phyloP scores from a whole-genome alignment of 805 yeast species.

The Metschnikowia proteae region DNA sequence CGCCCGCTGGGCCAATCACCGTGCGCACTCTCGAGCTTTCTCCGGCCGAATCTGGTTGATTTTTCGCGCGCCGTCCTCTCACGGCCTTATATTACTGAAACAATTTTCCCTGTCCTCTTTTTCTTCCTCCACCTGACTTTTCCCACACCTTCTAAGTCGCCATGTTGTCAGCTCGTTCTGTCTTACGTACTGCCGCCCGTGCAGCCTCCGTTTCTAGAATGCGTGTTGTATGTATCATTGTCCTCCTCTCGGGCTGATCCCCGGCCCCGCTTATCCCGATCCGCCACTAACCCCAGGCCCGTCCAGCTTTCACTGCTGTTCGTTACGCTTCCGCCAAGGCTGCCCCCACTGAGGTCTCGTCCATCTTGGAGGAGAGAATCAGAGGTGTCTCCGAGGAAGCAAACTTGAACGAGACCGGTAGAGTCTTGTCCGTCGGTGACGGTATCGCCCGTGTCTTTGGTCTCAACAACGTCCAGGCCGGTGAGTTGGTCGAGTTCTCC shows the following conservation, averaged over 20 bases:
- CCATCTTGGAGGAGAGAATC: slow-evolving; percentile 98
- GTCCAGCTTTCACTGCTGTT: slow-evolving; percentile 65
- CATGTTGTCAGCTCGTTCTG: slow-evolving; percentile 85
- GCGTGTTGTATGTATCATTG: slow-evolving; percentile 26
- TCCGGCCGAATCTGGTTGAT: slow-evolving; percentile 21
- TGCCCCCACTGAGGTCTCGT: slow-evolving; percentile 98
- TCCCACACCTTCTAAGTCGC: slow-evolving; percentile 21
- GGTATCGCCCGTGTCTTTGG: slow-evolving; percentile 99
- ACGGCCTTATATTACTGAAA: slow-evolving; percentile 16
- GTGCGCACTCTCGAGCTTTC: slow-evolving; percentile 11
- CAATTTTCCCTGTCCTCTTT: slow-evolving; percentile 15
- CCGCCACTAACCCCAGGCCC: slow-evolving; percentile 52
- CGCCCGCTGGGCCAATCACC: slow-evolving; percentile 15
- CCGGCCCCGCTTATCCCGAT: too few species aligned
- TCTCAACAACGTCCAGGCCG: slow-evolving; percentile 99
- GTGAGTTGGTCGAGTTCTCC: slow-evolving; percentile 98
- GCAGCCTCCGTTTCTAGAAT: slow-evolving; percentile 43
- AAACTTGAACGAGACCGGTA: slow-evolving; percentile 98
- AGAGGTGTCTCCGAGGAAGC: slow-evolving; percentile 98
- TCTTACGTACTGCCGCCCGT: slow-evolving; percentile 81
- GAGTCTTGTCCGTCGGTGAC: slow-evolving; percentile 99
- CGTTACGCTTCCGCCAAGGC: slow-evolving; percentile 96
- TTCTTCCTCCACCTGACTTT: slow-evolving; percentile 17
- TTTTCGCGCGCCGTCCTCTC: slow-evolving; percentile 19
- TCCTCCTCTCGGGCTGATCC: neutral